A percentile compares a stretch with the other conserved stretches of the same genome.
These are phyloP conservation scores for Salvia splendens DNA, from an alignment of 257 asterid genomes.

Conservation along the genomic window DNA sequence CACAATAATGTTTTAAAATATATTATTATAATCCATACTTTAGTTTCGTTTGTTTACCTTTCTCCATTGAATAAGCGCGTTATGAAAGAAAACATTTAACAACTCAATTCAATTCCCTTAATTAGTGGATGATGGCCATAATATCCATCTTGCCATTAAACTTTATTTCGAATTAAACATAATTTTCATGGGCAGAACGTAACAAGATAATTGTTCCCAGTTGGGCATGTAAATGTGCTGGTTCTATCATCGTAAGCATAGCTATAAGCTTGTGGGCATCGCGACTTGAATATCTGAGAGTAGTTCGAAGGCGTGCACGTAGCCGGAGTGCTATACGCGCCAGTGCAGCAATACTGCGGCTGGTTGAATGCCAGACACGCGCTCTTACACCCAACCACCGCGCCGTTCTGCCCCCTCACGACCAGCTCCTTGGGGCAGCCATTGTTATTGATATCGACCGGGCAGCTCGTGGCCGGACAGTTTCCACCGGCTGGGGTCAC, in stretches of 20 bases:
- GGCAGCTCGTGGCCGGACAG: too few species aligned
- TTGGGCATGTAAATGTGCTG: conserved; percentile 51
- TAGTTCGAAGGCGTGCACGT: conserved; percentile 45
- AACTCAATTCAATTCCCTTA: too few species aligned
- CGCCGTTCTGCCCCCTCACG: conserved; percentile 15
- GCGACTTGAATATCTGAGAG: conserved; percentile 41
- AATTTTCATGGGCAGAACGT: conserved; percentile 46
- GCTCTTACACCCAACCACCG: conserved; percentile 50
- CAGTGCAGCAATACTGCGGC: conserved; percentile 55
- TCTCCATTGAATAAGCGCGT: too few species aligned
- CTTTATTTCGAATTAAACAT: too few species aligned
- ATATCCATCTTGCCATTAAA: too few species aligned
- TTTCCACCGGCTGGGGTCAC: too few species aligned
- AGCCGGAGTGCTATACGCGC: conserved; percentile 32
- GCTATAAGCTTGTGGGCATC: conserved; percentile 60
- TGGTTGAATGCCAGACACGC: conserved; percentile 46
- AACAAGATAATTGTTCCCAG: conserved; percentile 38
- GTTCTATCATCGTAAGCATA: conserved; percentile 56
- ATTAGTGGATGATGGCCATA: too few species aligned
- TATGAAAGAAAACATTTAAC: too few species aligned
- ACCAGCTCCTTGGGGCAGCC: conserved; percentile 43
- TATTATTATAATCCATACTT: too few species aligned
- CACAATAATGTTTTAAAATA: too few species aligned
- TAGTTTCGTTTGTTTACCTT: too few species aligned
- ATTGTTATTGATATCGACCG: conserved; percentile 26